Evolutionary conservation across 371 early-diverging fungal species (phyloP), one percentile per base, ranked within the genome.

Genomic region (Mycotypha africana): DNA sequence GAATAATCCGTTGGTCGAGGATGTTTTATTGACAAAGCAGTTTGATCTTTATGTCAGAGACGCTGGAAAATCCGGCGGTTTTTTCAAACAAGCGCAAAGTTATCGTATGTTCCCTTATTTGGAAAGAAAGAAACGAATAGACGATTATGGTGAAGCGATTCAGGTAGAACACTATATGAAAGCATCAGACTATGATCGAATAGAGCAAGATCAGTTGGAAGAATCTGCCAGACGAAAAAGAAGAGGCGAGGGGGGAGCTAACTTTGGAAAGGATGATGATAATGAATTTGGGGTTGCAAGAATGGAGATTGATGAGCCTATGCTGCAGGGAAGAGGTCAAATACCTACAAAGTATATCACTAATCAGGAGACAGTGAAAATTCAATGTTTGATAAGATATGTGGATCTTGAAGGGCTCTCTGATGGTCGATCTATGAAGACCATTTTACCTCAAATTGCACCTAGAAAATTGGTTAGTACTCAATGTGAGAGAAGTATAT

Each of bases 131-230:
- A 83, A 84, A 42, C 79, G 81, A 60, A 82, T 89, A 46, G 97
- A 95, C 51, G 96, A 95, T 49, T 97, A 96, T 74, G 97, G 97
- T 44, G 97, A 97, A 63, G 79, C 86, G 5, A 86, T 94, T 58
- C 86, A 89, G 55, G 65, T 79, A 3, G 84, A 86, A 26, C 78
- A 82, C 44, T 90, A 82, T 49, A 57, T 79, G 67, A 76, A 66
- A 35, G 72, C 74, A 1, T 67, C 78, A 0, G 78, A 79, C 12
- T 49, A 59, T 17, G 74, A 74, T 32, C 47, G 55, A 21, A 58
- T 62, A 33, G 62, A 66, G 20, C 34, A 51, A 25, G 71, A 58
- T 25, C n/a, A n/a, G n/a, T n/a, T n/a, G n/a, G n/a, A n/a, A n/a
- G n/a, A n/a, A n/a, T n/a, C n/a, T n/a, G n/a, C n/a, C n/a, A n/a